Conservation (phyloP, 371 early-diverging fungal species). For the Fennellomyces sp. region DNA sequence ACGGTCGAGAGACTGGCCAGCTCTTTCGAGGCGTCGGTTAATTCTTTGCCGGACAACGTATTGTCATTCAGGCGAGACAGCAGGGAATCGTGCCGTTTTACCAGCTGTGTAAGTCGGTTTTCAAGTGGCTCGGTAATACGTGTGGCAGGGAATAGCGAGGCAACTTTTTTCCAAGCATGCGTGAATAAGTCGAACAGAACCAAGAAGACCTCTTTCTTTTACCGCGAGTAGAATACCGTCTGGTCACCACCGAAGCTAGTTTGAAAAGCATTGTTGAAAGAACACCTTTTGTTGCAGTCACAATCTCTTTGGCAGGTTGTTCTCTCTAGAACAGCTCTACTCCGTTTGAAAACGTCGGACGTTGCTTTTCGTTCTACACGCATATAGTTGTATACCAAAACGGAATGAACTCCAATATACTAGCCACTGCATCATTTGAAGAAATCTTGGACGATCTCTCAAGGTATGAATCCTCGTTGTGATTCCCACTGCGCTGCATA, state of each 20-base stretch:
- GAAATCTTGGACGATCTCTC: slow-evolving; percentile 87
- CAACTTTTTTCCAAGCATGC: not conserved
- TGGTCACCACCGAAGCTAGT: not conserved
- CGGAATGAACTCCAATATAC: slow-evolving; percentile 46
- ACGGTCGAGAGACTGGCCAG: slow-evolving; percentile 27
- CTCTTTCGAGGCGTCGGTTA: slow-evolving; percentile 41
- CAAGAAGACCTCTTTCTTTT: not conserved
- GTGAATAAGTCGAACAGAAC: not conserved
- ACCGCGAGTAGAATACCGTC: slow-evolving; percentile 6
- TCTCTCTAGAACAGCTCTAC: not conserved
- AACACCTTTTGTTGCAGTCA: too few species aligned
- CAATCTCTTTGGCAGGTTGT: too few species aligned
- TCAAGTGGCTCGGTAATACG: slow-evolving; percentile 40
- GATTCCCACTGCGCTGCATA: not conserved
- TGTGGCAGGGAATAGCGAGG: slow-evolving; percentile 17
- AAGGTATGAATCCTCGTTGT: slow-evolving; percentile 49
- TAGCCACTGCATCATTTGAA: slow-evolving; percentile 71
- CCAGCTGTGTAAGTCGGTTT: slow-evolving; percentile 25
- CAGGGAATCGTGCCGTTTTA: slow-evolving; percentile 38
- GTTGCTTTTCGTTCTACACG: not conserved
- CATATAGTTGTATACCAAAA: not conserved
- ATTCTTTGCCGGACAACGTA: slow-evolving; percentile 19
- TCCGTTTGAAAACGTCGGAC: not conserved
- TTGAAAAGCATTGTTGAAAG: not conserved
- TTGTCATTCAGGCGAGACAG: slow-evolving; percentile 31